phyloP scores from a whole-genome alignment of 176 grass and related monocot genomes.

The Eragrostis nindensis region DNA sequence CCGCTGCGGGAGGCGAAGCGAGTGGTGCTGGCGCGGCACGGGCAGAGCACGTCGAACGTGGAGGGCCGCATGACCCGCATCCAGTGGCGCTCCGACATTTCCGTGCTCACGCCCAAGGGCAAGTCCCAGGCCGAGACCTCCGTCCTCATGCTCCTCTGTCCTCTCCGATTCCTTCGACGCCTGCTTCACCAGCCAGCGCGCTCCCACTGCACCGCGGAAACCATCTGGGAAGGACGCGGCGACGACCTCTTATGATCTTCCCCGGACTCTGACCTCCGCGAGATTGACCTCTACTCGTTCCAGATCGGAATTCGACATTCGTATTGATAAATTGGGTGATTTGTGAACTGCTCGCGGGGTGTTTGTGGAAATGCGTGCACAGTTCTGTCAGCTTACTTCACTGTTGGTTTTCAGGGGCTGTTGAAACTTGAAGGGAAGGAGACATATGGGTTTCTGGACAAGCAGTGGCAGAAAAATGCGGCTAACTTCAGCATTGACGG shows the following conservation, averaged over 20 bases:
- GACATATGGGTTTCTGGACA: slow-evolving; percentile 55
- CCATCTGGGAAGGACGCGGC: slow-evolving; percentile 65
- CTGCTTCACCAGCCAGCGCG: slow-evolving; percentile 91
- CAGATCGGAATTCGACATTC: slow-evolving; percentile 44
- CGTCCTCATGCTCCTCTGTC: slow-evolving; percentile 79
- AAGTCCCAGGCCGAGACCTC: slow-evolving; percentile 91
- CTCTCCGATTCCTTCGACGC: slow-evolving; percentile 81
- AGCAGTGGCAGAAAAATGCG: slow-evolving; percentile 81
- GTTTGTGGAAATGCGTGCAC: slow-evolving; percentile 20
- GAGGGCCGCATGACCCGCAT: slow-evolving; percentile 88
- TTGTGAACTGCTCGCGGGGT: too few relatives aligned
- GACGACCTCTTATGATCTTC: slow-evolving; percentile 76
- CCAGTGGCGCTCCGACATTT: slow-evolving; percentile 89
- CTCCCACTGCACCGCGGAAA: slow-evolving; percentile 83
- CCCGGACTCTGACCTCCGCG: slow-evolving; percentile 74
- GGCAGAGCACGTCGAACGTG: slow-evolving; percentile 98
- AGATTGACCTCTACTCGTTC: slow-evolving; percentile 97
- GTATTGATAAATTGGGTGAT: not conserved
- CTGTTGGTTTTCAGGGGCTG: slow-evolving; percentile 53
- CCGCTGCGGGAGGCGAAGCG: slow-evolving; percentile 64
- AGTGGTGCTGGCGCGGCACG: slow-evolving; percentile 89
- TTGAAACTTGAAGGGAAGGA: slow-evolving; percentile 92
- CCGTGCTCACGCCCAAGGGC: slow-evolving; percentile 87
- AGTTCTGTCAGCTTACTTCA: not conserved
- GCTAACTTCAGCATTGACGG: slow-evolving; percentile 78